phyloP scores from a whole-genome alignment of 306 rosid species.

The Acacia confusa region DNA sequence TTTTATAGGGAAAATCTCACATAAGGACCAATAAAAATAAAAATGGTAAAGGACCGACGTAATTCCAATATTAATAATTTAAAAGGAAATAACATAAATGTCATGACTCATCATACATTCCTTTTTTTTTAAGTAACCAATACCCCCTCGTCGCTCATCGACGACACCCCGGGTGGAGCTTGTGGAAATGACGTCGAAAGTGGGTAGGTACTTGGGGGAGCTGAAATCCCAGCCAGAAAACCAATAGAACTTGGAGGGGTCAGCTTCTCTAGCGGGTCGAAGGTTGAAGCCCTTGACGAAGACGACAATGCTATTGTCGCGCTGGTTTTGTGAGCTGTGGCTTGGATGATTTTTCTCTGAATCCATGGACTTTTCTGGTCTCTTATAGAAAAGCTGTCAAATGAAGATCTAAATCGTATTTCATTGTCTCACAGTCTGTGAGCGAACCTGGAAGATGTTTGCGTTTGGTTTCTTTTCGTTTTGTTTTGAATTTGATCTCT shows the following conservation, averaged over 20 bases:
- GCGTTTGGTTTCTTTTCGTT: background rate
- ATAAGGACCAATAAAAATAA: no score
- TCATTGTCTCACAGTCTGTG: background rate
- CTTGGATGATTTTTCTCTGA: background rate
- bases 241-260: constrained; percentile 54
- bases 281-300: constrained; percentile 78
- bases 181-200: constrained; percentile 47
- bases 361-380: background rate
- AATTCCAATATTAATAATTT: no score
- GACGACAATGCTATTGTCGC: constrained; percentile 61
- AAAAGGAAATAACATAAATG: no score
- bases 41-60: no score
- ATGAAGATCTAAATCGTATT: background rate
- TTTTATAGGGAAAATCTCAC: no score
- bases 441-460: constrained; percentile 1
- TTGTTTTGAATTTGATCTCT: background rate
- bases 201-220: constrained; percentile 35
- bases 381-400: background rate
- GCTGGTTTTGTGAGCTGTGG: constrained; percentile 54
- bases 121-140: no score
- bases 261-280: constrained; percentile 38
- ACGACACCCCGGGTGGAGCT: no score
- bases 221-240: constrained; percentile 71
- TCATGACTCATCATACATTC: no score
- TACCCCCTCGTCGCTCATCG: no score